Percentiles rank a stretch among this genome's conserved stretches.
Conservation (phyloP, 164 flowering plant genomes). For the Vitis riparia region DNA sequence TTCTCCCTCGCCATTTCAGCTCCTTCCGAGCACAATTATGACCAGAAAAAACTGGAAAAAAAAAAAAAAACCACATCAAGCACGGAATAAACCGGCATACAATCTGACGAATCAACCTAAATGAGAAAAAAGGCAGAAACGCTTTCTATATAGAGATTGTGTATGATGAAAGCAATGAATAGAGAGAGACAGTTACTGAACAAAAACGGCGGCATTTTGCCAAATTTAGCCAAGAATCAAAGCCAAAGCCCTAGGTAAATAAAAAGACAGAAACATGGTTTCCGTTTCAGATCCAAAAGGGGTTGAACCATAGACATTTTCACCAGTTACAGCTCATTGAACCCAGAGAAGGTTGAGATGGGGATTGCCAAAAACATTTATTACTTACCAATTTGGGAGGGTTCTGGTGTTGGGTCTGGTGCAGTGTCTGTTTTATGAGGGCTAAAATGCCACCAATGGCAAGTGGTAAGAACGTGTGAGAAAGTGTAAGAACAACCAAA, state of each 20-base stretch:
- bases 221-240: constrained; percentile 22
- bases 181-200: not conserved
- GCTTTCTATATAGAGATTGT: constrained; percentile 10
- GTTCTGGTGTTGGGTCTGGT: not conserved
- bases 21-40: not conserved
- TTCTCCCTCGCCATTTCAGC: constrained; percentile 60
- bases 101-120: not conserved
- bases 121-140: not conserved
- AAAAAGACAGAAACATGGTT: not conserved
- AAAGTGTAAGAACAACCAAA: not conserved
- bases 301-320: not conserved
- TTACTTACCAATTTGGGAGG: constrained; percentile 11
- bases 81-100: constrained; percentile 8
- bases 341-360: not conserved
- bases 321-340: not conserved
- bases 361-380: not conserved
- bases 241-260: constrained; percentile 12
- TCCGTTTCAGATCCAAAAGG: constrained; percentile 4
- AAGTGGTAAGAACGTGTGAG: not conserved
- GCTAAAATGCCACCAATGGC: constrained; percentile 13
- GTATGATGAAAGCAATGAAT: not conserved
- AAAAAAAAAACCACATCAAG: not conserved
- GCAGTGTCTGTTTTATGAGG: not conserved
- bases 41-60: not conserved
- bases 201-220: constrained; percentile 19